These are phyloP conservation scores for Paspalum notatum DNA, from an alignment of 176 grass and related monocot species.

Conservation along the genomic window DNA sequence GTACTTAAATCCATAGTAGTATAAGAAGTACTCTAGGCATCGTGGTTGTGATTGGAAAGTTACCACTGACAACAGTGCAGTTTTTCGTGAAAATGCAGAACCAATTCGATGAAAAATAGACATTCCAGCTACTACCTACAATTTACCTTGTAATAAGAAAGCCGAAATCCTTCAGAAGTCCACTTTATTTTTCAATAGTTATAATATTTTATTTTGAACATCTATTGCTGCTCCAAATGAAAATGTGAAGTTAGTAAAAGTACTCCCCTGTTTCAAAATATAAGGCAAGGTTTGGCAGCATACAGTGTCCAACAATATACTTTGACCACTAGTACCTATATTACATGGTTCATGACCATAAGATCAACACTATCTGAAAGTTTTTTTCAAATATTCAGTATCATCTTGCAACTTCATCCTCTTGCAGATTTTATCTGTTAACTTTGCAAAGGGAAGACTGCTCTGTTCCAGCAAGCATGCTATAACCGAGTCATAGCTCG, in stretches of 20 bases:
- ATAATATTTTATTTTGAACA: slow-evolving; percentile 1
- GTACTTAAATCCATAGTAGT: background rate
- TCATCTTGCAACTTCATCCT: slow-evolving; percentile 27
- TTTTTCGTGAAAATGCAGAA: background rate
- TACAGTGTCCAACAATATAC: background rate
- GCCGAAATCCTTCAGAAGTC: background rate
- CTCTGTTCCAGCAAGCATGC: slow-evolving; percentile 58
- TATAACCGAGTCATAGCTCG: slow-evolving; percentile 20
- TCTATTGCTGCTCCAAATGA: background rate
- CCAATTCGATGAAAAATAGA: background rate
- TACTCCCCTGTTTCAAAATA: background rate
- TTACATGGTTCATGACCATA: no score
- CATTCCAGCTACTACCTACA: slow-evolving; percentile 14
- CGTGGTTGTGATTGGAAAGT: background rate
- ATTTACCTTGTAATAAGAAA: background rate
- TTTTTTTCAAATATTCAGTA: slow-evolving; percentile 41
- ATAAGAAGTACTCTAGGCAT: background rate
- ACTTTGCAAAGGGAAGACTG: slow-evolving; percentile 46
- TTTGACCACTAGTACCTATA: background rate
- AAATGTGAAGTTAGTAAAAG: background rate
- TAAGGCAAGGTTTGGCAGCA: background rate
- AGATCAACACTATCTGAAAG: slow-evolving; percentile 31
- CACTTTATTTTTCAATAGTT: background rate
- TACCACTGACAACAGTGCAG: background rate
- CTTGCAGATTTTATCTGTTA: slow-evolving; percentile 41